A percentile compares a stretch with the other conserved stretches of the same genome.
These are phyloP conservation scores for Tuber indicum DNA, from an alignment of 495 filamentous ascomycete species.

Conservation along the genomic window DNA sequence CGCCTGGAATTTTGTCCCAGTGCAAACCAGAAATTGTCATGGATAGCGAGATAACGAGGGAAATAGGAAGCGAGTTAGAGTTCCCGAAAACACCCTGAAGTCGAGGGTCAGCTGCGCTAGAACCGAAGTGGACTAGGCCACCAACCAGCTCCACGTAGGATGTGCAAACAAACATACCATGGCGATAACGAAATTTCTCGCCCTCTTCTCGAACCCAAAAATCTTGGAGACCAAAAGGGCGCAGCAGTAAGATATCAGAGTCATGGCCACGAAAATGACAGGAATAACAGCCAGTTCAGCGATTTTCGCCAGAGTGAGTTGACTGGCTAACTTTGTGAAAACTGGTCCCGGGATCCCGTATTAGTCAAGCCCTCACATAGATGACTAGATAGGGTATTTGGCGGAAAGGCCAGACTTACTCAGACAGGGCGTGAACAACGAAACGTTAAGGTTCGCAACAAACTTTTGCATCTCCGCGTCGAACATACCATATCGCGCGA, in stretches of 20 bases:
- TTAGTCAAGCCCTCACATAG: constrained; percentile 12
- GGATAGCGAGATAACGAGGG: constrained; percentile 85
- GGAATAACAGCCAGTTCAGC: constrained; percentile 87
- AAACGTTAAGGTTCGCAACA: constrained; percentile 87
- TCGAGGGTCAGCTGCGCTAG: constrained; percentile 30
- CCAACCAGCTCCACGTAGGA: neutral
- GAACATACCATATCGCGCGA: constrained; percentile 83
- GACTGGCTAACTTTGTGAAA: constrained; percentile 95
- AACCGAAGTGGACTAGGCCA: neutral
- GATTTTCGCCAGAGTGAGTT: constrained; percentile 84
- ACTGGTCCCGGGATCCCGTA: constrained; percentile 50
- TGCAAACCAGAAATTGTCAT: constrained; percentile 85
- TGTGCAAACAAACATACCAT: constrained; percentile 61
- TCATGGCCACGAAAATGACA: constrained; percentile 83
- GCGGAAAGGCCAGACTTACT: constrained; percentile 53
- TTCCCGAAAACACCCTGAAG: constrained; percentile 74
- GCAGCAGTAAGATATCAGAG: constrained; percentile 71
- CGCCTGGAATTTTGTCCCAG: constrained; percentile 82
- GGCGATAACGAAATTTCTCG: constrained; percentile 86
- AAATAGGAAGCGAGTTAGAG: constrained; percentile 96
- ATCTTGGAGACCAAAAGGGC: constrained; percentile 61
- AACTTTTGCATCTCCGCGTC: constrained; percentile 93
- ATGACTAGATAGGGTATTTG: neutral
- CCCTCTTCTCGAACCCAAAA: constrained; percentile 73
- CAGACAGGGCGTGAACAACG: constrained; percentile 90